These are phyloP conservation scores for Pythium chondricola DNA, from an alignment of 352 stramenopile genomes.

Conservation along the genomic window DNA sequence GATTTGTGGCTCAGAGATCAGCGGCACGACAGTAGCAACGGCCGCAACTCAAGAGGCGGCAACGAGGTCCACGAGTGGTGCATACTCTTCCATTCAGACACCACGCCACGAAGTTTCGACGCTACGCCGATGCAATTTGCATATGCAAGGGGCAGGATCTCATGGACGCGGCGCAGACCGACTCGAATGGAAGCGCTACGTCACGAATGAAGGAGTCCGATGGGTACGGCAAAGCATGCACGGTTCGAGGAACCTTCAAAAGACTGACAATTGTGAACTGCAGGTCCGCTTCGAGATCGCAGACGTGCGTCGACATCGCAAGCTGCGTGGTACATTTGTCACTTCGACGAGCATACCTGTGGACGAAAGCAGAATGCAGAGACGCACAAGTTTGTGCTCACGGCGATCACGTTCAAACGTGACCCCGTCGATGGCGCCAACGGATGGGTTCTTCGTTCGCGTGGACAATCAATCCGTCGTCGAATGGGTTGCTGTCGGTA, in stretches of 20 bases:
- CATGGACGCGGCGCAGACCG: slow-evolving; percentile 46
- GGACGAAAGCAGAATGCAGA: background rate
- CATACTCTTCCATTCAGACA: no score
- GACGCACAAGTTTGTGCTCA: background rate
- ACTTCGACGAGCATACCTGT: no score
- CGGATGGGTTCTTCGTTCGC: slow-evolving; percentile 6
- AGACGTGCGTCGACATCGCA: slow-evolving; percentile 2
- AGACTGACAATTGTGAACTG: background rate
- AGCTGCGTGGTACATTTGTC: slow-evolving; percentile 9
- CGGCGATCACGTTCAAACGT: background rate
- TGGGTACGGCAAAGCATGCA: no score
- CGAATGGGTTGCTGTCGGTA: slow-evolving; percentile 5
- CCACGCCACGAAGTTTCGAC: no score
- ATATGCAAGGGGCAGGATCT: no score
- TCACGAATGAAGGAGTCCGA: slow-evolving; percentile 25
- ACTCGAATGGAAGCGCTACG: slow-evolving; percentile 66
- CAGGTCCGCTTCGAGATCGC: slow-evolving; percentile 4
- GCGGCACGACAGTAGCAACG: no score
- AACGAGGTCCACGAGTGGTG: background rate
- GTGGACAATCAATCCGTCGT: background rate
- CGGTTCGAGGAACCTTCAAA: background rate
- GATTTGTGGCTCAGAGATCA: slow-evolving; percentile 8
- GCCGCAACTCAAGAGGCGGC: no score
- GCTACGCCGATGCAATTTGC: no score
- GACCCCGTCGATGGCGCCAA: background rate